Base-by-base conservation (phyloP, 306 rosid species). In the Mimosa pudica region DNA sequence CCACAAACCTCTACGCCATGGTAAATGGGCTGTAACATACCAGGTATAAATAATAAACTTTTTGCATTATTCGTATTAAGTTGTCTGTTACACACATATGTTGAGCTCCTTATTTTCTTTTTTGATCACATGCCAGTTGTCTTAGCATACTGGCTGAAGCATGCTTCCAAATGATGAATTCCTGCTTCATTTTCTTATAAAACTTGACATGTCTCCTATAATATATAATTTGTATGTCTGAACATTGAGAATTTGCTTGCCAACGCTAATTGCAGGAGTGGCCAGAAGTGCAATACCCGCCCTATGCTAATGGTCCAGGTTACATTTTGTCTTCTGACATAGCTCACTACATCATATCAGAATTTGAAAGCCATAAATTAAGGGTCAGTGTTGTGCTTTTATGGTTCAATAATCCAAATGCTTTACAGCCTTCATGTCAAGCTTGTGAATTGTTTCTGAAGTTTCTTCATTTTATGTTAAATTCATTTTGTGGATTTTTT, bases 11-110 rank as follows among this genome's bases (percentile, higher is more conserved):
- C 82, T 92, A 81, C 97, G 98, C 65, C 10, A 79, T 51, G 98
- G 98, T 12, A 94, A 94, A 90, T 94, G 98, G 98, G 97, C 92
- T 0, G 98, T 94, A 57, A 89, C 98, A 41, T 90, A 86, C 64
- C 90, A 92, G 93, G 98, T 94, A 87, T 61, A 11, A 51, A 67
- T 32, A 54, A 67, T 32, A 54, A 79, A 54, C 69, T 12, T 14
- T 54, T 51, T 70, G 62, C 61, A 20, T 45, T 77, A 70, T 81
- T 32, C 14, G 9, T 76, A 16, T 76, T 66, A 10, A 82, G 48
- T n/a, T 18, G 74, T 5, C 6, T 70, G 3, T 10, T 20, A 67
- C 2, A 38, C 3, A 36, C 4, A n/a, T 32, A 70, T 16, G 10
- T 46, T 45, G 10, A 70, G 45, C 52, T 69, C 55, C 55, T 11